Base-by-base conservation (phyloP, 1,139 yeast genomes). In the Lizanozyma gosingica region DNA sequence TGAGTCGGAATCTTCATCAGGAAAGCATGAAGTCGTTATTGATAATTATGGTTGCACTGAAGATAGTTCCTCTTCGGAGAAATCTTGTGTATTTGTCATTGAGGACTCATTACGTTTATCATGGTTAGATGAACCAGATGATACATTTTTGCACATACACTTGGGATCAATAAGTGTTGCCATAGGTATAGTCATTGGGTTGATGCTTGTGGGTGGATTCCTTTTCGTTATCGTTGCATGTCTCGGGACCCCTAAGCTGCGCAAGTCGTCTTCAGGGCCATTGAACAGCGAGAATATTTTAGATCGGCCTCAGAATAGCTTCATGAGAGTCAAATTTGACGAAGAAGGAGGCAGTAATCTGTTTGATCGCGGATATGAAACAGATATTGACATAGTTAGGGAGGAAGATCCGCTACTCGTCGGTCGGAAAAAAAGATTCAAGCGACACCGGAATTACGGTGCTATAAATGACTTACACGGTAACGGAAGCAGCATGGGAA, bases 11-110 rank as follows among this genome's bases (percentile, higher is more conserved):
- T 42, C 83, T 83, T 14, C 64, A 67, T 40, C 29, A 22, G 56
- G 60, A 27, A 83, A 80, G 39, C 82, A 76, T 48, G 87, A 82
- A 48, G 83, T 84, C 0, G 65, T 80, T 40, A 63, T 88, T 6
- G 46, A 83, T 17, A 71, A 76, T 22, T 77, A 75, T 50, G 97
- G 96, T 1, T 80, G 90, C 50, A 71, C 88, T 0, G 66, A 54
- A 1, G 45, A 77, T 8, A 55, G 61, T 15, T 48, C 48, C 11
- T 39, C 41, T 4, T 43, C 46, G 4, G 47, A 53, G 15, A 53
- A 59, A 1, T 63, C 81, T 1, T 86, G 95, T 44, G 78, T 88
- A 2, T 76, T 86, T 43, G 60, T 83, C 15, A 66, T 87, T 29
- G 95, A 88, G 11, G 29, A 22, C 11, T 22, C 29, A 6, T 22